A percentile compares a stretch with the other conserved stretches of the same genome.
Evolutionary conservation across 2,329 filamentous ascomycete genomes (phyloP).

Genomic region (Teratosphaeria epicoccoides): DNA sequence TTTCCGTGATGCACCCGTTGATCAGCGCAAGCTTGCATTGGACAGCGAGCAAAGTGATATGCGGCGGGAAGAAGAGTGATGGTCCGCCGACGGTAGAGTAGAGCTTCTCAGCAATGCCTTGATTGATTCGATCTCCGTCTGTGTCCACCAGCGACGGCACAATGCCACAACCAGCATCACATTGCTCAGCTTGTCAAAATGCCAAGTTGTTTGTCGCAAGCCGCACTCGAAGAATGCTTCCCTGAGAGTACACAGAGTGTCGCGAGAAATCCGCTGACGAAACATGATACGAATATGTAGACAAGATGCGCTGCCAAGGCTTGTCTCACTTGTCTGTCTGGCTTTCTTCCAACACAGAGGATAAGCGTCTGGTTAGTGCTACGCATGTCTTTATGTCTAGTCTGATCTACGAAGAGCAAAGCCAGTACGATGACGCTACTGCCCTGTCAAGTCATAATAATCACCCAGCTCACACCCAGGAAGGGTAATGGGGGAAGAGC

Average conservation of each 20-base stretch:
- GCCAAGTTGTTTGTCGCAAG: constrained; percentile 55
- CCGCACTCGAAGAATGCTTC: constrained; percentile 54
- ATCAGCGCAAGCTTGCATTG: constrained; percentile 38
- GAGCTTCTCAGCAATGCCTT: constrained; percentile 33
- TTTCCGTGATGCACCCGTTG: too few species aligned
- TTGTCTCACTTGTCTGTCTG: too few species aligned
- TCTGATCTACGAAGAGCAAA: too few species aligned
- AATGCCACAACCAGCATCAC: constrained; percentile 48
- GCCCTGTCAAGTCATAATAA: too few species aligned
- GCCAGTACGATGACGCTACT: too few species aligned
- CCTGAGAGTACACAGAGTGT: constrained; percentile 35
- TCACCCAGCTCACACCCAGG: too few species aligned
- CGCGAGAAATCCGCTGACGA: constrained; percentile 49
- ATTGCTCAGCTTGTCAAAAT: constrained; percentile 53
- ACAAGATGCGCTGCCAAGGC: too few species aligned
- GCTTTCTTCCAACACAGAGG: too few species aligned
- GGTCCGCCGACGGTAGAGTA: constrained; percentile 24
- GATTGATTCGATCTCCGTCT: constrained; percentile 29
- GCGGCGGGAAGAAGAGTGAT: constrained; percentile 31
- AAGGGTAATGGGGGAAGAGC: too few species aligned
- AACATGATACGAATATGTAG: too few species aligned
- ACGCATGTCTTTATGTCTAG: too few species aligned
- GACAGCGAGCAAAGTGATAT: constrained; percentile 30
- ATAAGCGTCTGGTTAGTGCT: too few species aligned
- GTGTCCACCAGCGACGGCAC: constrained; percentile 49